Evolutionary conservation across 2,329 filamentous ascomycete species (phyloP).

Genomic region (Aureobasidium sp.): DNA sequence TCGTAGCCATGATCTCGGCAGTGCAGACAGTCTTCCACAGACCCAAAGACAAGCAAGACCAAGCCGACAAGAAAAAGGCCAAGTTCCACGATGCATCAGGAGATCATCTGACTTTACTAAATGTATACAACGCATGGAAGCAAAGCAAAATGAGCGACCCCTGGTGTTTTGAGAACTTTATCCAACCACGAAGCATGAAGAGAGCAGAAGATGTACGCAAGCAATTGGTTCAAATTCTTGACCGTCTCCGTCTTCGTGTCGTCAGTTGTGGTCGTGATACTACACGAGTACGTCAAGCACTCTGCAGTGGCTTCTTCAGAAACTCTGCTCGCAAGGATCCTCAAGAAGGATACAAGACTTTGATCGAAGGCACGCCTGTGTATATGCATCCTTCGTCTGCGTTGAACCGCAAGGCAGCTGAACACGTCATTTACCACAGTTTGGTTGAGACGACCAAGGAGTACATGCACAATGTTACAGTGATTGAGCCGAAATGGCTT

Average conservation of each 20-base stretch:
- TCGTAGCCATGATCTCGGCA: conserved; percentile 90
- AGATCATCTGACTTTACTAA: conserved; percentile 94
- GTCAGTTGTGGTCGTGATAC: conserved; percentile 90
- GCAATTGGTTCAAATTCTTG: conserved; percentile 94
- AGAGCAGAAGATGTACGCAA: conserved; percentile 93
- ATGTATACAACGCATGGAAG: conserved; percentile 99
- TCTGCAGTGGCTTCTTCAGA: conserved; percentile 96
- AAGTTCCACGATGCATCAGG: conserved; percentile 98
- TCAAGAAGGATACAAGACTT: conserved; percentile 96
- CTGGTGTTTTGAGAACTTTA: conserved; percentile 99
- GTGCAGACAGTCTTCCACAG: conserved; percentile 92
- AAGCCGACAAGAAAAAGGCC: conserved; percentile 97
- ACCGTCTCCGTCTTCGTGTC: conserved; percentile 85
- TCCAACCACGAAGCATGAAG: conserved; percentile 90
- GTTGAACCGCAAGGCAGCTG: conserved; percentile 94
- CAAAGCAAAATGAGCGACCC: conserved; percentile 81
- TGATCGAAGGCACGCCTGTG: conserved; percentile 94
- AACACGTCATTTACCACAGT: conserved; percentile 95
- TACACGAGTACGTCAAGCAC: conserved; percentile 84
- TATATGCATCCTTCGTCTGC: conserved; percentile 94
- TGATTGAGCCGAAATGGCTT: conserved; percentile 94
- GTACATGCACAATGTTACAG: conserved; percentile 96
- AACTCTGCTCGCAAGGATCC: conserved; percentile 96
- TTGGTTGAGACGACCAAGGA: conserved; percentile 96
- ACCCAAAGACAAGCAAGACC: conserved; percentile 96